phyloP scores from a whole-genome alignment of 169 alveolate species.

The Blepharisma undulans region DNA sequence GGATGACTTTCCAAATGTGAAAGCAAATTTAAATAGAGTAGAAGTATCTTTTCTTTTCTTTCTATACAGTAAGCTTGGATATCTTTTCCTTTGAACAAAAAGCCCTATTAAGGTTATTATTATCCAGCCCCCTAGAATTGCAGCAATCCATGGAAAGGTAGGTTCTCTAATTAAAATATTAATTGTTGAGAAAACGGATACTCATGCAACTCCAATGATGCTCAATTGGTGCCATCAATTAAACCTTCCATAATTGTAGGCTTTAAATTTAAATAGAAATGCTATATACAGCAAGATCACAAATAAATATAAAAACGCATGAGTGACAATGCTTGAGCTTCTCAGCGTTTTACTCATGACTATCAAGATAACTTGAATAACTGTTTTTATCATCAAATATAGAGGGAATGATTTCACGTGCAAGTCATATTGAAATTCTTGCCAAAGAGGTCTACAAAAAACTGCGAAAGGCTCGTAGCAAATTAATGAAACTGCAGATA shows the following conservation, averaged over 20 bases:
- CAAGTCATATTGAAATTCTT: not conserved
- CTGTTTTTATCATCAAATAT: not conserved
- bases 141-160: not conserved
- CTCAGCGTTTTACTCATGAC: not conserved
- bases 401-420: not conserved
- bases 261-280: not conserved
- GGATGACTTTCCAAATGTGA: constrained; percentile 54
- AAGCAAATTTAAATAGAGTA: not conserved
- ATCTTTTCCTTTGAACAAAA: not conserved
- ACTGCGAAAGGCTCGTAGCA: not conserved
- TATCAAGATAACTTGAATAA: not conserved
- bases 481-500: not conserved
- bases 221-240: not conserved
- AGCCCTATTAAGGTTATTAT: not conserved
- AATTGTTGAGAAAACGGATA: not conserved
- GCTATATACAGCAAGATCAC: not conserved
- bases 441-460: constrained; percentile 5
- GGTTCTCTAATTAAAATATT: not conserved
- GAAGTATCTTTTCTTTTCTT: not conserved
- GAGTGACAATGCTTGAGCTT: not conserved
- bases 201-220: not conserved
- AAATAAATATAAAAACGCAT: not conserved
- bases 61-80: not conserved
- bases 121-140: not conserved
- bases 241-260: not conserved